phyloP scores from a whole-genome alignment of 148 eudicot species.

The Amaranthus palmeri region DNA sequence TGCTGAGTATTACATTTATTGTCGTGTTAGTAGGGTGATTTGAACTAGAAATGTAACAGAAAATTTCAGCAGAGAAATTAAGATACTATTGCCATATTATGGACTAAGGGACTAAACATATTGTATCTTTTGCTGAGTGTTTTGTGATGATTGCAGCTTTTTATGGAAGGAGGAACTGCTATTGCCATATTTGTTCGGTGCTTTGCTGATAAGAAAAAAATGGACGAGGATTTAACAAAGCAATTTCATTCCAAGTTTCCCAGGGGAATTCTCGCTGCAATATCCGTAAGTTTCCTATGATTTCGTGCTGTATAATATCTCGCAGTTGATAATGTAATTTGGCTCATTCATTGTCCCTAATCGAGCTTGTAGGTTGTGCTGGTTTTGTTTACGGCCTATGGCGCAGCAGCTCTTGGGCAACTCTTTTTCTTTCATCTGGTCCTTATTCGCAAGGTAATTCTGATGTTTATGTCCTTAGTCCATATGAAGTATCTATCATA shows the following conservation, averaged over 20 bases:
- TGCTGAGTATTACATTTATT: too few species aligned
- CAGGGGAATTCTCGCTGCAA: conserved; percentile 63
- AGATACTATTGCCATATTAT: too few species aligned
- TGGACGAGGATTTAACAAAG: conserved; percentile 46
- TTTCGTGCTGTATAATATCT: not conserved
- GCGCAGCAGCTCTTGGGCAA: conserved; percentile 87
- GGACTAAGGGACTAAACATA: too few species aligned
- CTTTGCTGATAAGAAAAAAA: conserved; percentile 64
- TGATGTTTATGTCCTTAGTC: not conserved
- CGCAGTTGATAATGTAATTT: not conserved
- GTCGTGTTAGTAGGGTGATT: too few species aligned
- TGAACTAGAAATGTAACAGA: too few species aligned
- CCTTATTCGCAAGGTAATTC: conserved; percentile 81
- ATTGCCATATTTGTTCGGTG: conserved; percentile 73
- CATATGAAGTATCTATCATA: not conserved
- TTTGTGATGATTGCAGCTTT: conserved; percentile 46
- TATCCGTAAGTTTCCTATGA: conserved; percentile 47
- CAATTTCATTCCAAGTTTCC: conserved; percentile 50
- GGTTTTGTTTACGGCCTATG: conserved; percentile 58
- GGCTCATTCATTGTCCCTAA: not conserved
- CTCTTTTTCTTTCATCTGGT: conserved; percentile 90
- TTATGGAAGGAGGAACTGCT: conserved; percentile 76
- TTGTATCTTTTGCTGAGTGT: not conserved
- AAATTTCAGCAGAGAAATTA: too few species aligned
- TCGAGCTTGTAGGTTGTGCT: conserved; percentile 50